Percentiles rank a stretch among this genome's conserved stretches.
phyloP scores from a whole-genome alignment of 2,329 filamentous ascomycete species.

The Furcasterigmium furcatum region DNA sequence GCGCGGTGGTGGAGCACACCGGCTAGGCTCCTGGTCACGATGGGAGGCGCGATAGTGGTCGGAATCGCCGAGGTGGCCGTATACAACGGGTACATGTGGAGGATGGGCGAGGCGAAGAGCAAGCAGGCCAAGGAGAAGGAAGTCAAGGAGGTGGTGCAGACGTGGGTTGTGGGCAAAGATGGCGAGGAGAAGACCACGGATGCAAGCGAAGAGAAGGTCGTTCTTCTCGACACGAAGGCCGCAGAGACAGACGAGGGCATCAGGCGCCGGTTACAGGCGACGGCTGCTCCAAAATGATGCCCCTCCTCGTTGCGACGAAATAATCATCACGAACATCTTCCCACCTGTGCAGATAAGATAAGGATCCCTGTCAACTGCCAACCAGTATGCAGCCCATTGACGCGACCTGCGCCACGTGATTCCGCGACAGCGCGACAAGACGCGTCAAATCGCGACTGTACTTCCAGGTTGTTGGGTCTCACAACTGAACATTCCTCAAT shows the following conservation, averaged over 20 bases:
- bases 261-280: constrained; percentile 5
- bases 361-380: not conserved
- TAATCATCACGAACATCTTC: too few relatives aligned
- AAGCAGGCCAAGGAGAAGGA: constrained; percentile 60
- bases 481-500: not conserved
- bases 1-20: constrained; percentile 74
- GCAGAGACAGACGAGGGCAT: constrained; percentile 7
- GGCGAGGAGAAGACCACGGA: constrained; percentile 19
- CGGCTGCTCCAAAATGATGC: not conserved
- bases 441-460: not conserved
- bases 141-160: constrained; percentile 66
- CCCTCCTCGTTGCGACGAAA: too few relatives aligned
- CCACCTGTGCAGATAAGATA: constrained; percentile 1
- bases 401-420: not conserved
- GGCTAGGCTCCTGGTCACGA: constrained; percentile 64
- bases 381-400: too few relatives aligned
- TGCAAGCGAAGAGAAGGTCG: not conserved
- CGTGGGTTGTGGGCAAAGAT: constrained; percentile 59
- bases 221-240: constrained; percentile 5
- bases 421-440: constrained; percentile 1
- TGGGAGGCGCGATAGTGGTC: constrained; percentile 67
- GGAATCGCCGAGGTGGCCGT: constrained; percentile 75
- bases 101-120: constrained; percentile 64
- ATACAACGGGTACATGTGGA: constrained; percentile 72
- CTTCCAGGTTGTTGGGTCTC: not conserved